A percentile compares a stretch with the other conserved stretches of the same genome.
These are phyloP conservation scores for Ustilago esculenta DNA, from an alignment of 1,284 basidiomycete species.

Conservation along the genomic window DNA sequence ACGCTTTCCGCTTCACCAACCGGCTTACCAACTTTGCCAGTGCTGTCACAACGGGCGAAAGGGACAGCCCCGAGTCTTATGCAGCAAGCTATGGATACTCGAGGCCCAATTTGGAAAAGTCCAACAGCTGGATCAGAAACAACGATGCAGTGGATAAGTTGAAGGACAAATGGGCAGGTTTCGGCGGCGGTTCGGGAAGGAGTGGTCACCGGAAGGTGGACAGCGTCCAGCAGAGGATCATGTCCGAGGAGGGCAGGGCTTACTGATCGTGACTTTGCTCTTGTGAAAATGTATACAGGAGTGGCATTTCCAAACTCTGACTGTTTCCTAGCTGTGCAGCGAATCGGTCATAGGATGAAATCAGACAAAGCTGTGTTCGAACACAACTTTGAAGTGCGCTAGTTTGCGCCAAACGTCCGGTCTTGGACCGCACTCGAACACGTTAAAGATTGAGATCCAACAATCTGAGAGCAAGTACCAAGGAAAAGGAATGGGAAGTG, in stretches of 20 bases:
- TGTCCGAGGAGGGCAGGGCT: constrained; percentile 51
- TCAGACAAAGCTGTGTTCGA: too few relatives aligned
- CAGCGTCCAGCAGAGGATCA: constrained; percentile 49
- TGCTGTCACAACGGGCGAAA: constrained; percentile 11
- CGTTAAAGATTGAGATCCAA: too few relatives aligned
- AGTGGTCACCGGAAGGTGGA: constrained; percentile 38
- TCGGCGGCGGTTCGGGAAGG: constrained; percentile 18
- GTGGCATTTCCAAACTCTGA: too few relatives aligned
- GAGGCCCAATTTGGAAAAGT: constrained; percentile 10
- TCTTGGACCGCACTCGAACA: too few relatives aligned
- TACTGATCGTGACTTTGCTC: constrained; percentile 17
- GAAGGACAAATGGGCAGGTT: constrained; percentile 40
- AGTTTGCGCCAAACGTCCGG: too few relatives aligned
- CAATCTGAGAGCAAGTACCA: too few relatives aligned
- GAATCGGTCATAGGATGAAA: too few relatives aligned
- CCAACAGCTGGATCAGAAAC: constrained; percentile 11
- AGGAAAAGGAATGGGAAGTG: too few relatives aligned
- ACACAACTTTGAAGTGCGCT: too few relatives aligned
- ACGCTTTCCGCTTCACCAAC: constrained; percentile 53
- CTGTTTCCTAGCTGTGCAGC: too few relatives aligned
- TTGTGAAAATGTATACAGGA: too few relatives aligned
- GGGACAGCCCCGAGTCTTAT: constrained; percentile 33
- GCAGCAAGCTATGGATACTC: constrained; percentile 36
- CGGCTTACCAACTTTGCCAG: constrained; percentile 37
- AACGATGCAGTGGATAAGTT: constrained; percentile 34